Evolutionary conservation across 1,284 basidiomycete genomes (phyloP).

Genomic region (Ustilago shanxiensis): DNA sequence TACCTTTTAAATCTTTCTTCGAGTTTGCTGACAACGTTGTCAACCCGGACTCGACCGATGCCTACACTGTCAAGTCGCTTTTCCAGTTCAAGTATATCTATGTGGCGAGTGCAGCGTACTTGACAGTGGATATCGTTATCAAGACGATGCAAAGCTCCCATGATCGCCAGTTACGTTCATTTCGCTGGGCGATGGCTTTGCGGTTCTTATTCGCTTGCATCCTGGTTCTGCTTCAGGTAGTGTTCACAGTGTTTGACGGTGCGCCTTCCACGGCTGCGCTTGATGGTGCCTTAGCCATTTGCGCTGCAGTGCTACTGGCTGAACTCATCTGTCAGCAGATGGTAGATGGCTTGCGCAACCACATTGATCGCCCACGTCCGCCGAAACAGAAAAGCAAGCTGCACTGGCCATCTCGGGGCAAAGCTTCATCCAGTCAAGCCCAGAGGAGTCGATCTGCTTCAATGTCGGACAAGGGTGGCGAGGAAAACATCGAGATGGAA

Average conservation of each 20-base stretch:
- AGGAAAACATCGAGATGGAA: conserved; percentile 25
- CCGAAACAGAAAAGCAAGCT: background rate
- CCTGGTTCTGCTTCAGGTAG: conserved; percentile 32
- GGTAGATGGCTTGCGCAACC: conserved; percentile 15
- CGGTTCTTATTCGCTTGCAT: conserved; percentile 30
- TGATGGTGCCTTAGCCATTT: conserved; percentile 38
- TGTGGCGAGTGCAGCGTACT: conserved; percentile 33
- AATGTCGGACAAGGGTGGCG: conserved; percentile 4
- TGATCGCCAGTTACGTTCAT: conserved; percentile 21
- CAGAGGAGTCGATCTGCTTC: conserved; percentile 10
- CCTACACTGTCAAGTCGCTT: conserved; percentile 26
- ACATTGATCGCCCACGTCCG: conserved; percentile 20
- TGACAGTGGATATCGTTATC: conserved; percentile 38
- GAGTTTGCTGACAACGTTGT: conserved; percentile 36
- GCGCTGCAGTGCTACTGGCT: conserved; percentile 33
- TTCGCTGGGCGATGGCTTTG: conserved; percentile 24
- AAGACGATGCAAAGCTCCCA: conserved; percentile 36
- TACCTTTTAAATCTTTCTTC: conserved; percentile 32
- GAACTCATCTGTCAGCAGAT: conserved; percentile 35
- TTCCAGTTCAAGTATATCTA: conserved; percentile 54
- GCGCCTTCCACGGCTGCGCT: conserved; percentile 25
- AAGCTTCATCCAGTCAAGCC: background rate
- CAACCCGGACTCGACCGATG: conserved; percentile 33
- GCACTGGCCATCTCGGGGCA: background rate
- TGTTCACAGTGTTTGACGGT: conserved; percentile 32